These are phyloP conservation scores for Epichloe glyceriae DNA, from an alignment of 2,329 filamentous ascomycete species.

Conservation along the genomic window DNA sequence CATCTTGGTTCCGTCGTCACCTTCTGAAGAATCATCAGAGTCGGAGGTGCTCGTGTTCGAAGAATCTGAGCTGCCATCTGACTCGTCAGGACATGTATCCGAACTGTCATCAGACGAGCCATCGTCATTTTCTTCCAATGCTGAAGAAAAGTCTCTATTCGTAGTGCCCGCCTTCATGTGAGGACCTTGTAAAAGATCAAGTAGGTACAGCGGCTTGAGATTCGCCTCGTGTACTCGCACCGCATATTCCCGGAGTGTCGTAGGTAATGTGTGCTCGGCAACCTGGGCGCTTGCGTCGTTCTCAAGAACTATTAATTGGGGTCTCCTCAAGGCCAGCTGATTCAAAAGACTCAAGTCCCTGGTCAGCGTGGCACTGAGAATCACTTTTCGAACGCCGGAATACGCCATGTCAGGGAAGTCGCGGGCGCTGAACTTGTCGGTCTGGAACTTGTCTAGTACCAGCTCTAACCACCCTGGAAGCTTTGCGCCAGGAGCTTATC, in stretches of 20 bases:
- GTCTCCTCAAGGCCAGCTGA: slow-evolving; percentile 57
- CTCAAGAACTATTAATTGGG: slow-evolving; percentile 65
- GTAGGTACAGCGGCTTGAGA: slow-evolving; percentile 72
- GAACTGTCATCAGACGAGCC: background rate
- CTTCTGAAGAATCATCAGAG: slow-evolving; percentile 12
- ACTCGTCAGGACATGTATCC: slow-evolving; percentile 9
- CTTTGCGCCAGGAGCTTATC: slow-evolving; percentile 84
- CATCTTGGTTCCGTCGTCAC: too few species aligned
- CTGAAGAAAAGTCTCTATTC: background rate
- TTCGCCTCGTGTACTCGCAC: slow-evolving; percentile 56
- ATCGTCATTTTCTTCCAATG: background rate
- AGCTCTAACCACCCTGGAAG: slow-evolving; percentile 78
- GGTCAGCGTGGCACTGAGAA: slow-evolving; percentile 88
- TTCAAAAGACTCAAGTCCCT: slow-evolving; percentile 69
- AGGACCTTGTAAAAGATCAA: slow-evolving; percentile 55
- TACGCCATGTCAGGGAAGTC: slow-evolving; percentile 40
- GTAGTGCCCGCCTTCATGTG: slow-evolving; percentile 26
- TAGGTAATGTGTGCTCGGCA: slow-evolving; percentile 44
- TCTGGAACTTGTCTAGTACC: slow-evolving; percentile 50
- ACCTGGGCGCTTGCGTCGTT: slow-evolving; percentile 34
- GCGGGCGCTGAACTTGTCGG: slow-evolving; percentile 34
- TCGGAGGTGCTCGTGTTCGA: slow-evolving; percentile 22
- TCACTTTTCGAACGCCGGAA: slow-evolving; percentile 58
- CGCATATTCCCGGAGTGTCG: slow-evolving; percentile 48
- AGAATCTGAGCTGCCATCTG: slow-evolving; percentile 16